Conservation (phyloP, 2,329 filamentous ascomycete genomes). For the Colletotrichum tofieldiae region DNA sequence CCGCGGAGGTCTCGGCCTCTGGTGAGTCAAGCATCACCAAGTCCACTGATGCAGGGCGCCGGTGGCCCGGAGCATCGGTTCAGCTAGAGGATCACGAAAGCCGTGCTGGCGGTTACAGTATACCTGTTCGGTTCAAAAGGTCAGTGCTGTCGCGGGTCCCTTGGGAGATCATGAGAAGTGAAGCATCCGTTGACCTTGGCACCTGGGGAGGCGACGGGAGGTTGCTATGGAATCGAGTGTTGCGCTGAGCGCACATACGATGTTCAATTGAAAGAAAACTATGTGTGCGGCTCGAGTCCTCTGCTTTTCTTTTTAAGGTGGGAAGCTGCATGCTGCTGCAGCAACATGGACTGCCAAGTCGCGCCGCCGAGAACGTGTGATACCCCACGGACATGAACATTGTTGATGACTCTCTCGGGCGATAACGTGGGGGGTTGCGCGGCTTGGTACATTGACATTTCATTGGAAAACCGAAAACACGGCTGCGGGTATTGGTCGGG, state of each 20-base stretch:
- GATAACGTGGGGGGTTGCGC: neutral
- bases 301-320: neutral
- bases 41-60: neutral
- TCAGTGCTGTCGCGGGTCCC: neutral
- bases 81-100: neutral
- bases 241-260: neutral
- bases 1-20: neutral
- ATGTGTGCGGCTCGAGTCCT: neutral
- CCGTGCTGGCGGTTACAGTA: neutral
- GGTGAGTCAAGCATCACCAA: neutral
- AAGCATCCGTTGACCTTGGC: slow-evolving; percentile 6
- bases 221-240: neutral
- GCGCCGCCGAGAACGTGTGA: slow-evolving; percentile 15
- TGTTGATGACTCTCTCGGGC: neutral
- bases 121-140: too few species aligned
- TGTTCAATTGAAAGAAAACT: neutral
- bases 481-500: neutral
- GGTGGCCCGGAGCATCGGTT: neutral
- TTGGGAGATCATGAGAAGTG: neutral
- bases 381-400: slow-evolving; percentile 18
- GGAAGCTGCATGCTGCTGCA: neutral
- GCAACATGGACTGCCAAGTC: slow-evolving; percentile 31
- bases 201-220: slow-evolving; percentile 2
- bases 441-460: neutral
- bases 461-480: neutral